Percentiles rank a stretch among this genome's conserved stretches.
Conservation (phyloP, 2,329 filamentous ascomycete genomes). For the Stachybotrys echinatus region DNA sequence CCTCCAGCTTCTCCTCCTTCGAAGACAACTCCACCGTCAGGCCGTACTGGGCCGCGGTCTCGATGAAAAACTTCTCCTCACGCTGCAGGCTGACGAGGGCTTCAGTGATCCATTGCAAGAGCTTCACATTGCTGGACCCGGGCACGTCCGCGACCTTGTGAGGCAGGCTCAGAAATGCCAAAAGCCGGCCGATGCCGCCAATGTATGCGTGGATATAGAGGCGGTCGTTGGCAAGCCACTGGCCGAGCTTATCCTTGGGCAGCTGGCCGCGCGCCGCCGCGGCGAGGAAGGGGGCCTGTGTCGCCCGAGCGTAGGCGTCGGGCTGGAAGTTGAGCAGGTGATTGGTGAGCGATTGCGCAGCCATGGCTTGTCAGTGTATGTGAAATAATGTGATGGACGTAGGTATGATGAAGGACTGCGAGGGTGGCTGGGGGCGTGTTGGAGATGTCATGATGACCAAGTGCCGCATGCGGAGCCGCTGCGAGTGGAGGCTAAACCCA, state of each 20-base stretch:
- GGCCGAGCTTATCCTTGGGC: slow-evolving; percentile 47
- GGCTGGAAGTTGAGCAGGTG: background rate
- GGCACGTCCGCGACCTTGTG: slow-evolving; percentile 31
- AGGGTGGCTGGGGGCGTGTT: background rate
- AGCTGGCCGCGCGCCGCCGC: slow-evolving; percentile 59
- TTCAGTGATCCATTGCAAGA: slow-evolving; percentile 58
- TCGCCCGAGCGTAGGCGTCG: slow-evolving; percentile 44
- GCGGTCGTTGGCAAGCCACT: slow-evolving; percentile 68
- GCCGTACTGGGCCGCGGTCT: slow-evolving; percentile 55
- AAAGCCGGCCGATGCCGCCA: slow-evolving; percentile 58
- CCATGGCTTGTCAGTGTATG: background rate
- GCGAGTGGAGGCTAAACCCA: too few relatives aligned
- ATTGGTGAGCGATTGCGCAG: background rate
- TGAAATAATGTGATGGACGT: too few relatives aligned
- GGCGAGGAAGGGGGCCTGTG: slow-evolving; percentile 61
- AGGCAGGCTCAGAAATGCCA: slow-evolving; percentile 48
- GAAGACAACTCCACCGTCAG: slow-evolving; percentile 40
- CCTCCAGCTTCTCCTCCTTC: slow-evolving; percentile 29
- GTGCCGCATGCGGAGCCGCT: too few relatives aligned
- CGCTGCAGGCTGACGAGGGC: slow-evolving; percentile 61
- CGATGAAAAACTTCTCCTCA: slow-evolving; percentile 64
- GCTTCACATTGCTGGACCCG: slow-evolving; percentile 35
- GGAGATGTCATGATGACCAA: too few relatives aligned
- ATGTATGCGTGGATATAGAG: slow-evolving; percentile 69
- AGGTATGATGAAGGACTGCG: too few relatives aligned